These are phyloP conservation scores for Trichodelitschia bisporula DNA, from an alignment of 495 filamentous ascomycete species.

Conservation along the genomic window DNA sequence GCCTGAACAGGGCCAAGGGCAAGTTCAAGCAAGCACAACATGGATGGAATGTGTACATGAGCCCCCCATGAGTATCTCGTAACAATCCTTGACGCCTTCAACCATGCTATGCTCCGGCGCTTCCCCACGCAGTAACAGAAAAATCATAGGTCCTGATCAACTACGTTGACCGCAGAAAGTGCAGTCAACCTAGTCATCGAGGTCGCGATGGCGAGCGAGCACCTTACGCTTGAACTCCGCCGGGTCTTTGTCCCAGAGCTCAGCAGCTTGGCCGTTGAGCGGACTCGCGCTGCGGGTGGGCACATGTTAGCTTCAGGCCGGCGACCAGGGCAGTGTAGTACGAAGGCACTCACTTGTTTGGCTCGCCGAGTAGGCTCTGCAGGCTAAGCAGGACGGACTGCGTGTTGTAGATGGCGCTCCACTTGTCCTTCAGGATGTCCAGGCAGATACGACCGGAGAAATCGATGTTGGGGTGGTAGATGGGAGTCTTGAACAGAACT, in stretches of 20 bases:
- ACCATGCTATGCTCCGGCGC: no score
- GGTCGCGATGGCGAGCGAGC: conserved; percentile 35
- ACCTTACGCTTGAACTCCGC: conserved; percentile 63
- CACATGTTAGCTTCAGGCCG: no score
- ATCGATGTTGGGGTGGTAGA: conserved; percentile 22
- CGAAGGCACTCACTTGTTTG: conserved; percentile 81
- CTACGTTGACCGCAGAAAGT: no score
- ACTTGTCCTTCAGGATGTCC: conserved; percentile 96
- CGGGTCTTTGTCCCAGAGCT: conserved; percentile 81
- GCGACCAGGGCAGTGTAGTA: no score
- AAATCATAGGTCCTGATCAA: conserved; percentile 1
- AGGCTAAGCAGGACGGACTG: conserved; percentile 79
- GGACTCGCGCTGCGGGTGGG: conserved; percentile 56
- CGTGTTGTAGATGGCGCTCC: conserved; percentile 87
- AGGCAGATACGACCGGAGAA: conserved; percentile 23
- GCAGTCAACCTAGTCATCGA: conserved; percentile 23
- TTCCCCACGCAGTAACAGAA: neutral
- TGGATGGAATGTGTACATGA: no score
- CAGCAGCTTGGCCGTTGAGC: conserved; percentile 85
- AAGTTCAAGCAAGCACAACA: no score
- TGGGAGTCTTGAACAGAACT: conserved; percentile 35
- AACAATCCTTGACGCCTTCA: no score
- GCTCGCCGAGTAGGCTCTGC: conserved; percentile 87
- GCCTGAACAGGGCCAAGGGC: no score
- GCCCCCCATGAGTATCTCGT: no score